Evolutionary conservation across 129 eudicot genomes (phyloP), one percentile per base, ranked within the genome.

Genomic region (Scalesia atractyloides): DNA sequence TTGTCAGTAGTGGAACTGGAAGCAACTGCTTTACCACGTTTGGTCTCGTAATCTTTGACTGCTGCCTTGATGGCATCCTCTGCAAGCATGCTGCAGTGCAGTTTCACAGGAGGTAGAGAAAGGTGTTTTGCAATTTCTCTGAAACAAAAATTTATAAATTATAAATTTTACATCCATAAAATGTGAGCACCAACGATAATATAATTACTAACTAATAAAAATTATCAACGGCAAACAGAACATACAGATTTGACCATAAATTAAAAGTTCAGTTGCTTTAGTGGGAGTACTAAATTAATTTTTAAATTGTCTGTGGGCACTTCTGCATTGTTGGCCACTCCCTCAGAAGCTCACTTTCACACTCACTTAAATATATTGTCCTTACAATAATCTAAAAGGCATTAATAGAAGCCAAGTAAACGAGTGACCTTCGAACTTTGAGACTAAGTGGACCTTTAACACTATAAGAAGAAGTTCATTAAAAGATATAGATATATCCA

Each of bases 1-100:
- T 92, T 89, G 64, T 81, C 83, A 0, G 73, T 5, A 2, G 84
- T 69, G 15, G 84, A 52, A 2, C 83, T 69, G 15, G 84, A 52
- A 54, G 76, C 80, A 68, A 63, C 66, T 0, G 80, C 19, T 50
- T 87, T 90, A 7, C 84, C 83, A 22, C 91, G 89, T 69, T 93
- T 93, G 3, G 85, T 74, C 50, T 84, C 91, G 19, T 93, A 93
- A 76, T 93, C 95, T 65, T 90, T 93, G 44, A 87, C 89, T 41
- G 98, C 98, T 18, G 98, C 98, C 81, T 90, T 93, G 15, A 93
- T 87, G 46, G 98, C 98, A 73, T 93, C 98, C 85, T 93, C 98
- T 46, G 98, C 98, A 14, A 93, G 98, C 98, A 93, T 93, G 75
- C 98, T 93, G 86, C 98, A 93, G 69, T 90, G 98, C 46, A 93